Conservation (phyloP, 2,329 filamentous ascomycete genomes). For the Amesomyces nigricolor region DNA sequence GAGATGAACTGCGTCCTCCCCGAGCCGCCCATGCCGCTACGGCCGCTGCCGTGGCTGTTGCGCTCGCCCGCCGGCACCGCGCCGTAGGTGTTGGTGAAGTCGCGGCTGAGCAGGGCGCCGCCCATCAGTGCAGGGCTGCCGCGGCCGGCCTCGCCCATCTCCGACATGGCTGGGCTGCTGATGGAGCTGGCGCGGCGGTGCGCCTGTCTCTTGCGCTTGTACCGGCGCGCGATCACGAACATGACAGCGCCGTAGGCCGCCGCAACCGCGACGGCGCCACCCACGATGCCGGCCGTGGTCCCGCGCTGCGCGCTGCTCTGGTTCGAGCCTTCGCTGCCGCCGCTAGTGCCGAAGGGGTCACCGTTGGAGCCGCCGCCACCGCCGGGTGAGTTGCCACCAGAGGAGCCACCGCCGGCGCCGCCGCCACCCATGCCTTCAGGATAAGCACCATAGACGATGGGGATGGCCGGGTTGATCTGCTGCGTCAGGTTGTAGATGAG, state of each 20-base stretch:
- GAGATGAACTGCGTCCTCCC: constrained; percentile 66
- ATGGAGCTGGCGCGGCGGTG: constrained; percentile 75
- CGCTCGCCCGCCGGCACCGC: constrained; percentile 40
- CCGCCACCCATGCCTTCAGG: constrained; percentile 32
- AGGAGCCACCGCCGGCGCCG: constrained; percentile 22
- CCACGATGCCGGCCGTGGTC: constrained; percentile 63
- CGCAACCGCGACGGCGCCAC: constrained; percentile 71
- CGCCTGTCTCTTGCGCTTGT: constrained; percentile 76
- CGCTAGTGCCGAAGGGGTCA: constrained; percentile 39
- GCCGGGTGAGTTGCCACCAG: constrained; percentile 32
- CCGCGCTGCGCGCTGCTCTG: constrained; percentile 55
- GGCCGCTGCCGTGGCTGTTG: constrained; percentile 55
- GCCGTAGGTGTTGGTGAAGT: constrained; percentile 49
- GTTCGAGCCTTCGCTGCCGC: constrained; percentile 33
- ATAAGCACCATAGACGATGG: constrained; percentile 48
- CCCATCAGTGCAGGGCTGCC: constrained; percentile 63
- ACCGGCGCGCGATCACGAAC: constrained; percentile 86
- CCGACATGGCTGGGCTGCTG: constrained; percentile 41
- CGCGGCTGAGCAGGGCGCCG: constrained; percentile 55
- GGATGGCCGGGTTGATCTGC: constrained; percentile 80
- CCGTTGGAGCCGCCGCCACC: constrained; percentile 30
- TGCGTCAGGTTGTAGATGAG: constrained; percentile 68
- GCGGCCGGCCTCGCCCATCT: constrained; percentile 51
- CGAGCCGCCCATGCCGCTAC: constrained; percentile 48
- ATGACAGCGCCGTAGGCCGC: constrained; percentile 89